Conservation (phyloP, 1,284 basidiomycete genomes). For the Trichosporon asahii region DNA sequence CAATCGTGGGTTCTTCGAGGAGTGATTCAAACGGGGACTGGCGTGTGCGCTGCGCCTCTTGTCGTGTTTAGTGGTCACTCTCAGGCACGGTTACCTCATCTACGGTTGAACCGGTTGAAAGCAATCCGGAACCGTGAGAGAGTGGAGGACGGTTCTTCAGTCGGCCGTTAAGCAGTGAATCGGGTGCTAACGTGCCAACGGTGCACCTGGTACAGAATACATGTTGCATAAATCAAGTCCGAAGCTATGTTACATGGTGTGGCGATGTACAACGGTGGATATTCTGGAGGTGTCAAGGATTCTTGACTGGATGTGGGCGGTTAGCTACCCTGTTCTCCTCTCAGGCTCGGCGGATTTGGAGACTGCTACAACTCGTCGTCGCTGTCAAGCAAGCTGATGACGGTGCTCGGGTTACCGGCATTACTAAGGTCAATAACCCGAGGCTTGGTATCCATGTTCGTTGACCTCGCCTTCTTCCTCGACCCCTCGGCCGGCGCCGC, state of each 20-base stretch:
- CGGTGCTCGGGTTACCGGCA: not conserved
- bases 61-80: not conserved
- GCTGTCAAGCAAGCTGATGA: not conserved
- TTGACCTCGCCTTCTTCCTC: not conserved
- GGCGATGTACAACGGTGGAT: too few relatives aligned
- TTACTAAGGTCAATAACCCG: not conserved
- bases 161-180: too few relatives aligned
- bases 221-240: too few relatives aligned
- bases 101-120: too few relatives aligned
- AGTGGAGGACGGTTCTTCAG: not conserved
- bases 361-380: not conserved
- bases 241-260: too few relatives aligned
- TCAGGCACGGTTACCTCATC: not conserved
- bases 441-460: not conserved
- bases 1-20: too few relatives aligned
- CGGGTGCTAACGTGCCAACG: not conserved
- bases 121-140: not conserved
- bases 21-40: too few relatives aligned
- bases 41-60: not conserved
- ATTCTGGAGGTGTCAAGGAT: too few relatives aligned
- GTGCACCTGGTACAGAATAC: too few relatives aligned
- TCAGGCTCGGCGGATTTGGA: too few relatives aligned
- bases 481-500: not conserved
- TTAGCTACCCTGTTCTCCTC: too few relatives aligned
- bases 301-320: too few relatives aligned